Conservation (phyloP, 495 filamentous ascomycete genomes). For the Cercophora newfieldiana region DNA sequence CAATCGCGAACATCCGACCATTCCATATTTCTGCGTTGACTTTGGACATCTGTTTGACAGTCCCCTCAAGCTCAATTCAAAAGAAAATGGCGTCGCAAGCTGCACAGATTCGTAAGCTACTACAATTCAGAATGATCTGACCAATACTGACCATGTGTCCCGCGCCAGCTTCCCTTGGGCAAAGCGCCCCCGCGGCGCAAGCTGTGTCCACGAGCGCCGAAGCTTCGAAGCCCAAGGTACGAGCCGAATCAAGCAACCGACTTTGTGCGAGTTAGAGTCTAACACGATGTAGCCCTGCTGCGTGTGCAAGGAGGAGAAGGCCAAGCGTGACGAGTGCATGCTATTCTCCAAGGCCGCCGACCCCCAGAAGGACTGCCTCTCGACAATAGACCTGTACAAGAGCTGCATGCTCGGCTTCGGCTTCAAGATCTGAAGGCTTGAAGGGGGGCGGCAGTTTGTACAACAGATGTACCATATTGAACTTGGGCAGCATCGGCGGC, state of each 20-base stretch:
- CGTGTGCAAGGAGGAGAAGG: constrained; percentile 95
- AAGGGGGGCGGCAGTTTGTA: neutral
- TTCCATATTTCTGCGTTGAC: neutral
- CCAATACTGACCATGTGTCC: neutral
- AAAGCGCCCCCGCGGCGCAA: constrained; percentile 29
- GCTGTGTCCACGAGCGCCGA: constrained; percentile 23
- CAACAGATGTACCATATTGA: constrained; percentile 16
- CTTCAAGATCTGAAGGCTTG: constrained; percentile 64
- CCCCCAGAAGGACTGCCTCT: constrained; percentile 75
- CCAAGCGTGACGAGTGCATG: constrained; percentile 95
- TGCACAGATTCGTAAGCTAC: constrained; percentile 39
- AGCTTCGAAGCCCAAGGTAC: constrained; percentile 49
- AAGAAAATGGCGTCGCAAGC: constrained; percentile 36
- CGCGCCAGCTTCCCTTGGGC: constrained; percentile 31
- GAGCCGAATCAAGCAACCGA: neutral
- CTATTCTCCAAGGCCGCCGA: constrained; percentile 82
- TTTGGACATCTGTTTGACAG: neutral
- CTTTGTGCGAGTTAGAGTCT: neutral
- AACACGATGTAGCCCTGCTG: constrained; percentile 73
- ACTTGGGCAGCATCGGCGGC: constrained; percentile 6
- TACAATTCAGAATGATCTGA: neutral
- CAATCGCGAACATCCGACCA: constrained; percentile 2
- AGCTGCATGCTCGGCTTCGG: constrained; percentile 92
- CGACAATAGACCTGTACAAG: constrained; percentile 81
- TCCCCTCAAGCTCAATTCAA: neutral